A percentile compares a stretch with the other conserved stretches of the same genome.
These are phyloP conservation scores for Trametes sanguinea DNA, from an alignment of 768 basidiomycete genomes.

Conservation along the genomic window DNA sequence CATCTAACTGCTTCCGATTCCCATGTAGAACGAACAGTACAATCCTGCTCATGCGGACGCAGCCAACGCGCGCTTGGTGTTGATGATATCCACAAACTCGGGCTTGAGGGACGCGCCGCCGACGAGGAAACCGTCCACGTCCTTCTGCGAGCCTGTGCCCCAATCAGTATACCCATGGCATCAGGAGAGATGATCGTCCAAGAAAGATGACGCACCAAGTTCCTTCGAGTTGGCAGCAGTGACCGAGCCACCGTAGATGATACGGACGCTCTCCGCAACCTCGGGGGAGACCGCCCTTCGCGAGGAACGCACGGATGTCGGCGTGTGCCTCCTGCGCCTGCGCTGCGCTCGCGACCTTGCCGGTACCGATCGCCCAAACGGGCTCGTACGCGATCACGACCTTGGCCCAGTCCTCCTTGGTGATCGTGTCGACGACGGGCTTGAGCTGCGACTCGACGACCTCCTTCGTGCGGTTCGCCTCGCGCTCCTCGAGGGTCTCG, in stretches of 20 bases:
- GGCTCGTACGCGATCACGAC: conserved; percentile 97
- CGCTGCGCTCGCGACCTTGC: conserved; percentile 88
- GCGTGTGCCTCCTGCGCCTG: conserved; percentile 94
- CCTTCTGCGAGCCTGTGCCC: conserved; percentile 64
- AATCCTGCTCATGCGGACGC: background rate
- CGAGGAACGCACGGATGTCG: conserved; percentile 76
- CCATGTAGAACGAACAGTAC: too few species aligned
- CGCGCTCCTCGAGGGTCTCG: conserved; percentile 88
- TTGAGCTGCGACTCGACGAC: conserved; percentile 85
- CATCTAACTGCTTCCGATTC: too few species aligned
- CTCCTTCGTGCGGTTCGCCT: conserved; percentile 69
- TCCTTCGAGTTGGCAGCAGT: conserved; percentile 86
- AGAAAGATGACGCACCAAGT: conserved; percentile 58
- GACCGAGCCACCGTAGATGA: conserved; percentile 97
- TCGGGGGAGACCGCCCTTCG: conserved; percentile 59
- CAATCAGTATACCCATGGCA: too few species aligned
- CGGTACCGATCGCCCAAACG: conserved; percentile 99
- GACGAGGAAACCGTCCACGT: conserved; percentile 98
- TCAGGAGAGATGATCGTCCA: too few species aligned
- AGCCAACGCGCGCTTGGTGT: conserved; percentile 47
- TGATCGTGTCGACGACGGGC: conserved; percentile 65
- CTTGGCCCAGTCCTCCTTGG: conserved; percentile 76
- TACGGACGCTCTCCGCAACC: conserved; percentile 73
- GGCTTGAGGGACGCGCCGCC: conserved; percentile 98
- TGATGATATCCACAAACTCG: conserved; percentile 92